phyloP scores from a whole-genome alignment of 1,284 basidiomycete species.

The Somion occarium region DNA sequence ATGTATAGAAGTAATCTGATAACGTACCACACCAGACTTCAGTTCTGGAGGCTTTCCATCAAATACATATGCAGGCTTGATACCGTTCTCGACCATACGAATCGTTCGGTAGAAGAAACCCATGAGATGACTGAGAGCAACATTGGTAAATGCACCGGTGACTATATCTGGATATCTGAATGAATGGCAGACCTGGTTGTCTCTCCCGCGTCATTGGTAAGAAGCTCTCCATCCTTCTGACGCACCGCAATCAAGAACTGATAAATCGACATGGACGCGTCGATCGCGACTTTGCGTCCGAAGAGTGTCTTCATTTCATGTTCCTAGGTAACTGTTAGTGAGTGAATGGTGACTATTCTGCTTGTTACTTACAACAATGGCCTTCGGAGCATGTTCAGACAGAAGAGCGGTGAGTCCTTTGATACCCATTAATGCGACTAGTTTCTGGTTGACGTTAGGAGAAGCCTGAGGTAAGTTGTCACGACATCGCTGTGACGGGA shows the following conservation, averaged over 20 bases:
- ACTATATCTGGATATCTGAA: background rate
- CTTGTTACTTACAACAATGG: constrained; percentile 52
- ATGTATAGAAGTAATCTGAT: constrained; percentile 2
- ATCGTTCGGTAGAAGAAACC: constrained; percentile 98
- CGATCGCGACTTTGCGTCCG: constrained; percentile 97
- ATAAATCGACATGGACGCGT: constrained; percentile 95
- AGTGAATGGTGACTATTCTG: background rate
- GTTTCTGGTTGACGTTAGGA: too few relatives aligned
- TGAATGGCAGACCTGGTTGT: constrained; percentile 72
- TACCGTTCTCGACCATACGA: constrained; percentile 98
- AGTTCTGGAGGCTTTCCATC: constrained; percentile 98
- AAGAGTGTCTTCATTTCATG: constrained; percentile 97
- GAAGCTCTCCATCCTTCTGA: constrained; percentile 93
- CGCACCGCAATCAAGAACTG: constrained; percentile 98
- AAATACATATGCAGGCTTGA: constrained; percentile 98
- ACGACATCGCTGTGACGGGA: too few relatives aligned
- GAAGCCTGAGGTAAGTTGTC: too few relatives aligned
- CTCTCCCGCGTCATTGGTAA: constrained; percentile 95
- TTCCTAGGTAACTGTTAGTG: constrained; percentile 41
- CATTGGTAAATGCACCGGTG: background rate
- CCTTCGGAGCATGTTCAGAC: constrained; percentile 82
- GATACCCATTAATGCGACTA: constrained; percentile 91
- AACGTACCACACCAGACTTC: constrained; percentile 90
- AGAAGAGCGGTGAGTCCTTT: constrained; percentile 91
- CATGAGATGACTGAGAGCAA: constrained; percentile 77